Base-by-base conservation (phyloP, 495 filamentous ascomycete species). In the Penicillium coprophilum region DNA sequence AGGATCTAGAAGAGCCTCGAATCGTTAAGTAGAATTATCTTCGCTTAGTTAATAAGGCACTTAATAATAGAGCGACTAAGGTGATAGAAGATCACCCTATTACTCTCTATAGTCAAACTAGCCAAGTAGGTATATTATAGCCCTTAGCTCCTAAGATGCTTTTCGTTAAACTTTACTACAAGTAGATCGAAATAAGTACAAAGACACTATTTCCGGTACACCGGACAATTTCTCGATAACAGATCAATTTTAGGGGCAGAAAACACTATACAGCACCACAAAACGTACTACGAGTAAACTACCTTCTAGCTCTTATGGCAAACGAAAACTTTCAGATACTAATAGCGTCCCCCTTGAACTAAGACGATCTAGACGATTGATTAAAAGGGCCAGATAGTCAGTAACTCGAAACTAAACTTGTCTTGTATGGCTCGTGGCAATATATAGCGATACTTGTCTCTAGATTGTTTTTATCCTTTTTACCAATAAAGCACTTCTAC, bases 111-210 rank as follows among this genome's bases (percentile, higher is more conserved):
- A 4, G 39, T 41, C 3, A 21, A 41, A 41, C 7, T 41, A 41
- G 39, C 39, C 2, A 41, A 41, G 39, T 9, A 19, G 39, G 39
- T 41, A 41, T 41, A 11, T 41, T 41, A 21, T 41, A 41, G 39
- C 19, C 19, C 17, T 41, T 41, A 41, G 19, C 39, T 41, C 39
- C 21, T 41, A 41, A 41, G 4, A 41, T 79, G 77, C 53, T 55
- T 68, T 30, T 8, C 9, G 27, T 30, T 30, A 8, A 30, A 5
- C 27, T 30, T 30, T 30, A 7, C 36, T 39, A 39, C 15, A 19
- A 39, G 19, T 7, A 3, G 36, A 17, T 39, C 15, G 8, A 39
- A 19, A 39, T 5, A 39, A 39, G 19, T 39, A 39, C n/a, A 6
- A 19, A 39, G 36, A 39, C 15, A 39, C 17, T 39, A n/a, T 39